These are phyloP conservation scores for Dispira simplex DNA, from an alignment of 192 early-diverging fungal species.

Conservation along the genomic window DNA sequence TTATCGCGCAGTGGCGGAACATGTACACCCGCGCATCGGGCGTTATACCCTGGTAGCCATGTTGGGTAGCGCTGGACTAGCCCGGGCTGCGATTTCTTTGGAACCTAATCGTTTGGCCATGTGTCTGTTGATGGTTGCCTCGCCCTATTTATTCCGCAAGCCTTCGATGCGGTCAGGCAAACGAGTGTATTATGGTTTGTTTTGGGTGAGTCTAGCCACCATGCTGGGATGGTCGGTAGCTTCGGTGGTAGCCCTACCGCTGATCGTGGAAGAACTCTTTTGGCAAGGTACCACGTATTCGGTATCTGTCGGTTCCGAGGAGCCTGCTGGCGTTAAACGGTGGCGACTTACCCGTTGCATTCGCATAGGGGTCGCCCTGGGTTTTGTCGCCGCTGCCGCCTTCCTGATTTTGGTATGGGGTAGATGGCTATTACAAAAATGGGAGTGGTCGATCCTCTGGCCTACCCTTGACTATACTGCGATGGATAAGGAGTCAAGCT, in stretches of 20 bases:
- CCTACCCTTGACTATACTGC: constrained; percentile 13
- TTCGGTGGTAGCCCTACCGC: constrained; percentile 54
- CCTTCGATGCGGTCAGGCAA: constrained; percentile 25
- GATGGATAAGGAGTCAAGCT: no score
- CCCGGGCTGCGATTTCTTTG: constrained; percentile 61
- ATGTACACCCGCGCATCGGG: constrained; percentile 45
- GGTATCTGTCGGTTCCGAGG: background rate
- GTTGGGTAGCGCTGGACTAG: constrained; percentile 70
- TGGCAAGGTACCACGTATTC: constrained; percentile 26
- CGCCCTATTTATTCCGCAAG: constrained; percentile 42
- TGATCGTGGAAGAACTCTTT: constrained; percentile 52
- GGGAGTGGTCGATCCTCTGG: constrained; percentile 50
- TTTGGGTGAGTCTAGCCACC: constrained; percentile 42
- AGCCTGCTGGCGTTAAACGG: background rate
- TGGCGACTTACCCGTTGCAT: constrained; percentile 27
- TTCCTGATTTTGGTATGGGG: constrained; percentile 36
- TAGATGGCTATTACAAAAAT: constrained; percentile 63
- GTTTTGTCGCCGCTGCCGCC: constrained; percentile 16
- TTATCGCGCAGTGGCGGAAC: constrained; percentile 40
- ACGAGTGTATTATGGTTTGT: constrained; percentile 37
- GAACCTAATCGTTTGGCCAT: constrained; percentile 89
- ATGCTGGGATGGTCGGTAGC: constrained; percentile 82
- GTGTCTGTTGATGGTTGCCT: constrained; percentile 60
- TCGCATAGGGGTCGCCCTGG: constrained; percentile 18
- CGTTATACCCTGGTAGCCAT: constrained; percentile 46